Percentiles rank a stretch among this genome's conserved stretches.
phyloP scores from a whole-genome alignment of 208 protist species.

The Acanthamoeba culbertsoni region DNA sequence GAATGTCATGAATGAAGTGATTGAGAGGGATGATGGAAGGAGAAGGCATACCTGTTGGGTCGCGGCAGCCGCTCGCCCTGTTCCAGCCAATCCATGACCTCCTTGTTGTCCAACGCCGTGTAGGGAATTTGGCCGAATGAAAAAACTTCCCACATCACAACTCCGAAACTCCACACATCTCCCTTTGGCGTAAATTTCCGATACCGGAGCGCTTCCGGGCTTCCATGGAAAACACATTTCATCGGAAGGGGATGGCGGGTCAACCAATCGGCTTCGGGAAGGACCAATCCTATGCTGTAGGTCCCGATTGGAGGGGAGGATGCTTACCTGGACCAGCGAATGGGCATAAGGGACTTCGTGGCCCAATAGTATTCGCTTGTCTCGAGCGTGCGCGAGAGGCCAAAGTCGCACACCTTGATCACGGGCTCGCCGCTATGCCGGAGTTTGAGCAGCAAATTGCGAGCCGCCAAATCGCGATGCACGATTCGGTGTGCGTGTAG shows the following conservation, averaged over 20 bases:
- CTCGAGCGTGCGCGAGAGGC: conserved; percentile 1
- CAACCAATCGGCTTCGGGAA: background rate
- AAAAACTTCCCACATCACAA: conserved; percentile 47
- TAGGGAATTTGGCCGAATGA: conserved; percentile 2
- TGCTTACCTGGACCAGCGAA: background rate
- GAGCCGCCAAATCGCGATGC: conserved; percentile 21
- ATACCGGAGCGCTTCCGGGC: background rate
- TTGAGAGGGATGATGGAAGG: background rate
- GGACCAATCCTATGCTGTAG: too few relatives aligned
- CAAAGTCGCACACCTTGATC: conserved; percentile 60
- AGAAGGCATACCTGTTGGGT: background rate
- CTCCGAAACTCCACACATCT: conserved; percentile 36
- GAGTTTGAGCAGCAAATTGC: conserved; percentile 28
- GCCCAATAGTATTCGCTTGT: background rate
- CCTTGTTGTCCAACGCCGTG: background rate
- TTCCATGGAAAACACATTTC: background rate
- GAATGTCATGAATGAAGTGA: background rate
- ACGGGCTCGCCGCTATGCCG: background rate
- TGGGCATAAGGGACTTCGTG: conserved; percentile 11
- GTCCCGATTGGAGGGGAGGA: too few relatives aligned
- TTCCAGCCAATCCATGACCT: conserved; percentile 8
- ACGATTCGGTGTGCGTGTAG: conserved; percentile 6
- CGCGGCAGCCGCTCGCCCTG: background rate
- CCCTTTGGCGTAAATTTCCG: background rate
- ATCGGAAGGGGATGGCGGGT: background rate